These are phyloP conservation scores for Eleusine indica DNA, from an alignment of 176 grass and related monocot genomes.

Conservation along the genomic window DNA sequence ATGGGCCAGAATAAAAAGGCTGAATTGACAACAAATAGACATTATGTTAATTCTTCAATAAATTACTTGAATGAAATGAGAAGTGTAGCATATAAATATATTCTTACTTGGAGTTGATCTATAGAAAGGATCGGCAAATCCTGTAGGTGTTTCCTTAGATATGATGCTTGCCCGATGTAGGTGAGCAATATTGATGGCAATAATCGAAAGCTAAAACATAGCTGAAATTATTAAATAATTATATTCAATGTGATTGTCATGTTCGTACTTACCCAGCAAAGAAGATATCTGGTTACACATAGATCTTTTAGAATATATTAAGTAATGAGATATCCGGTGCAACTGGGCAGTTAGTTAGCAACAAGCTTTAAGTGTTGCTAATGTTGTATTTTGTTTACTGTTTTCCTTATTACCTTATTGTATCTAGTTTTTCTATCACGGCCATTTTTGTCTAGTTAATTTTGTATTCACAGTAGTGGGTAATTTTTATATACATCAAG, in stretches of 20 bases:
- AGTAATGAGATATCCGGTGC: no score
- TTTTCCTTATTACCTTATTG: no score
- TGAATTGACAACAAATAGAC: background rate
- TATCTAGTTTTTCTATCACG: no score
- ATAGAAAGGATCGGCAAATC: conserved; percentile 42
- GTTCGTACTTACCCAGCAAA: background rate
- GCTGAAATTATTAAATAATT: background rate
- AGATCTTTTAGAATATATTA: no score
- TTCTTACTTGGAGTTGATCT: conserved; percentile 56
- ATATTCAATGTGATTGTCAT: background rate
- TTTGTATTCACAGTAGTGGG: no score
- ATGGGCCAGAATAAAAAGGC: conserved; percentile 49
- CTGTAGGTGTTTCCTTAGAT: conserved; percentile 27
- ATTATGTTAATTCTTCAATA: background rate
- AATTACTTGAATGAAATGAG: background rate
- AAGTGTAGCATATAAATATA: background rate
- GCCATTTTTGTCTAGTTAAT: no score
- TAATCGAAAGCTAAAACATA: conserved; percentile 38
- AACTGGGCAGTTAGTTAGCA: no score
- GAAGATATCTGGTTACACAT: no score
- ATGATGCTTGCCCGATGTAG: conserved; percentile 61
- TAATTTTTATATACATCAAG: background rate
- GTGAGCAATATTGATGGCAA: conserved; percentile 45
- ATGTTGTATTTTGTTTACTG: no score
- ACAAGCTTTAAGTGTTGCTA: no score